A percentile compares a stretch with the other conserved stretches of the same genome.
Conservation (phyloP, 768 basidiomycete species). For the Amanita pseudoporphyria region DNA sequence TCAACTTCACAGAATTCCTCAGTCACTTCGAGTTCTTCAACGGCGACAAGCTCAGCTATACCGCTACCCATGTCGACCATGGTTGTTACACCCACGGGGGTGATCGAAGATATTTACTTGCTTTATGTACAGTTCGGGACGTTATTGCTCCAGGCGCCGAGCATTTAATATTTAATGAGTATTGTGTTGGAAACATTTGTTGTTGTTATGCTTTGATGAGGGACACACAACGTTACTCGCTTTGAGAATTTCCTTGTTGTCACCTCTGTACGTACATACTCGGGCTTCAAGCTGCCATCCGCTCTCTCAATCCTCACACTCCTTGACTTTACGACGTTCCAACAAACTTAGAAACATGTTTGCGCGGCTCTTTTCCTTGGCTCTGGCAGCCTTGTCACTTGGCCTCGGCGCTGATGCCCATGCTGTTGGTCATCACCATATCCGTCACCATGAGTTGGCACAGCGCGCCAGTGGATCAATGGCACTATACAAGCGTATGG, state of each 20-base stretch:
- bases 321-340: conserved; percentile 2
- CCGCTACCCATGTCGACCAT: no score
- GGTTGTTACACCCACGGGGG: neutral
- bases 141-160: neutral
- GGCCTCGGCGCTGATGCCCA: conserved; percentile 28
- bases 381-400: conserved; percentile 22
- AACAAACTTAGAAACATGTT: conserved; percentile 13
- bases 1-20: neutral
- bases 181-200: no score
- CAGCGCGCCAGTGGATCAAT: conserved; percentile 34
- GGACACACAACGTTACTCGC: neutral
- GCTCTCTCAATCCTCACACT: neutral
- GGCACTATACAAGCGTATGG: conserved; percentile 28
- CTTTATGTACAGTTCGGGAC: neutral
- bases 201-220: neutral
- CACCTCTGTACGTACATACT: neutral
- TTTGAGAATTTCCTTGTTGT: neutral
- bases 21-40: neutral
- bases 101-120: neutral
- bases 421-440: conserved; percentile 19
- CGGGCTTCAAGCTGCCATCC: neutral
- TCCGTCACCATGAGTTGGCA: conserved; percentile 41
- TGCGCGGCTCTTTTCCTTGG: conserved; percentile 17
- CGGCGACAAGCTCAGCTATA: neutral
- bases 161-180: neutral